These are phyloP conservation scores for Mortierella sp. DNA, from an alignment of 371 early-diverging fungal genomes.

Conservation along the genomic window DNA sequence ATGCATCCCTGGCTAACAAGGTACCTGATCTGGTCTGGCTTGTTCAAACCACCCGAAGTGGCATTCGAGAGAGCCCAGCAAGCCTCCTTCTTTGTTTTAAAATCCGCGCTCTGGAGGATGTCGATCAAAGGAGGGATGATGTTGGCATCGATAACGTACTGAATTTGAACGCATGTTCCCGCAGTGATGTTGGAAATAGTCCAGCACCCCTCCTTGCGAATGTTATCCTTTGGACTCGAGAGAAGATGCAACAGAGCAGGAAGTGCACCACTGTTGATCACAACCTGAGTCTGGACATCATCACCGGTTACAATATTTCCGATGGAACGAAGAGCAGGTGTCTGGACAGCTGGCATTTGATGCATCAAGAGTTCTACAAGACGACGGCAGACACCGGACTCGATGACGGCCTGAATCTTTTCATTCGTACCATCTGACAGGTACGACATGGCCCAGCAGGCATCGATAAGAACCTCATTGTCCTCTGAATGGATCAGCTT, in stretches of 20 bases:
- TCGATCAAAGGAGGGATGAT: slow-evolving; percentile 94
- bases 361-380: slow-evolving; percentile 94
- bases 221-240: slow-evolving; percentile 88
- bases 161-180: slow-evolving; percentile 96
- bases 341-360: slow-evolving; percentile 87
- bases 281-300: slow-evolving; percentile 96
- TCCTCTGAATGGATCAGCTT: slow-evolving; percentile 91
- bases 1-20: slow-evolving; percentile 93
- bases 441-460: slow-evolving; percentile 99
- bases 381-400: slow-evolving; percentile 93
- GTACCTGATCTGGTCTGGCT: slow-evolving; percentile 92
- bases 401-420: slow-evolving; percentile 96
- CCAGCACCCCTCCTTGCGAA: slow-evolving; percentile 99
- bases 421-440: slow-evolving; percentile 96
- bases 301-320: slow-evolving; percentile 99
- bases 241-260: slow-evolving; percentile 85
- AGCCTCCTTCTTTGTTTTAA: slow-evolving; percentile 99
- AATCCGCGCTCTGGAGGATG: slow-evolving; percentile 89
- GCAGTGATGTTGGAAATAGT: slow-evolving; percentile 99
- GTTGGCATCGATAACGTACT: slow-evolving; percentile 94
- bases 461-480: slow-evolving; percentile 97
- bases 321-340: slow-evolving; percentile 97
- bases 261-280: slow-evolving; percentile 92
- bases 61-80: slow-evolving; percentile 99
- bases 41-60: slow-evolving; percentile 89